These are phyloP conservation scores for Larix kaempferi DNA, from an alignment of 75 land plant species.

Conservation along the genomic window DNA sequence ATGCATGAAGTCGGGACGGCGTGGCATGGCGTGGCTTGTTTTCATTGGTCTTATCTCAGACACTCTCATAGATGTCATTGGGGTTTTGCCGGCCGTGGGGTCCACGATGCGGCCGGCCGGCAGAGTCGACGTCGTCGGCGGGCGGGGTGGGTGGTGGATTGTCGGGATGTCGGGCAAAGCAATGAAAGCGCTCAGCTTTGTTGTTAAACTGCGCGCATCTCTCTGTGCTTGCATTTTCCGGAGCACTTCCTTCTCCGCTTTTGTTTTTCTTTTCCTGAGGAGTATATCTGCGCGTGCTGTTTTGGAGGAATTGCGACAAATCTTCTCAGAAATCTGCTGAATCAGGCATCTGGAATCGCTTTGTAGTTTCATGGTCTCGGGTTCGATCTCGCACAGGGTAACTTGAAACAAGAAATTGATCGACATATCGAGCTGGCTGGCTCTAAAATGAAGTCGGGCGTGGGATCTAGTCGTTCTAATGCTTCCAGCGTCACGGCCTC, in stretches of 20 bases:
- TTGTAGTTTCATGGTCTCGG: neutral
- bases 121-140: conserved; percentile 9
- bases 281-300: neutral
- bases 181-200: conserved; percentile 5
- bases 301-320: neutral
- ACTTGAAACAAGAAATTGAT: neutral
- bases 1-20: neutral
- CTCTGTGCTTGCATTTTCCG: neutral
- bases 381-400: neutral
- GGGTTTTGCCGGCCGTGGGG: neutral
- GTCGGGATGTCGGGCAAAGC: conserved; percentile 12
- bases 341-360: no score
- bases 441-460: neutral
- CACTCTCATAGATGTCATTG: neutral
- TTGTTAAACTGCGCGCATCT: conserved; percentile 2
- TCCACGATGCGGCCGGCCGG: neutral
- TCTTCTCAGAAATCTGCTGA: no score
- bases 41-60: neutral
- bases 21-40: neutral
- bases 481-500: conserved; percentile 5
- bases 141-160: conserved; percentile 12
- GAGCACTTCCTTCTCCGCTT: neutral
- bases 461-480: conserved; percentile 10
- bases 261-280: neutral
- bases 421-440: neutral